Base-by-base conservation (phyloP, 352 stramenopile species). In the Pythium volutum region DNA sequence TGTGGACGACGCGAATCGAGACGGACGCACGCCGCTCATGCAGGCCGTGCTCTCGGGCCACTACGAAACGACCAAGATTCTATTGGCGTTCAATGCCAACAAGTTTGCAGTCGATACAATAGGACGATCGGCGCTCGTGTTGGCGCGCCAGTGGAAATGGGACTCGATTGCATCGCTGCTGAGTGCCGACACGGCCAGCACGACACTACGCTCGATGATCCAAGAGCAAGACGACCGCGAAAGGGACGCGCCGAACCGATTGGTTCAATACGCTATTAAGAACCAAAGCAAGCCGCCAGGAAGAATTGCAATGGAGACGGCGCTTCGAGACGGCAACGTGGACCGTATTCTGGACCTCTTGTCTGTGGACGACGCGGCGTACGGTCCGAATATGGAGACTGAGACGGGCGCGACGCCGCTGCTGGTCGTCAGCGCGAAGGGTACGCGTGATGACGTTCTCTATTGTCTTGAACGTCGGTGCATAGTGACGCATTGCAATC, bases 311-410 rank as follows among this genome's bases (percentile, higher is more conserved):
- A 69, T 89, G 41, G 73, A 88, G 16, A 64, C 45, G 26, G 66
- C 68, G n/a, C 70, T 90, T 55, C 54, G 26, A 14, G 41, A 66
- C 16, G 55, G 47, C 31, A 52, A 88, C 42, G 4, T 89, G 1
- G 18, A 16, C 11, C 55, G 50, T 20, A 63, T 88, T 16, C 52
- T 58, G 15, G 59, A 84, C 6, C 55, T 88, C 3, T 50, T 87
- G 31, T 66, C 62, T 0, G 27, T 70, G 20, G 62, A 80, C 27
- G 62, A 66, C 8, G 36, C 51, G 2, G 64, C 69, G 9, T 70
- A 76, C 27, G 79, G 79, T 34, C 68, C 74, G 0, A 88, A 88
- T 55, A 79, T 78, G 25, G 81, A 90, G 56, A 66, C 74, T 43
- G 16, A 22, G 0, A 48, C 23, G 1, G 79, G 81, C n/a, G 73